These are phyloP conservation scores for Globisporangium cystogenes DNA, from an alignment of 352 stramenopile species.

Conservation along the genomic window DNA sequence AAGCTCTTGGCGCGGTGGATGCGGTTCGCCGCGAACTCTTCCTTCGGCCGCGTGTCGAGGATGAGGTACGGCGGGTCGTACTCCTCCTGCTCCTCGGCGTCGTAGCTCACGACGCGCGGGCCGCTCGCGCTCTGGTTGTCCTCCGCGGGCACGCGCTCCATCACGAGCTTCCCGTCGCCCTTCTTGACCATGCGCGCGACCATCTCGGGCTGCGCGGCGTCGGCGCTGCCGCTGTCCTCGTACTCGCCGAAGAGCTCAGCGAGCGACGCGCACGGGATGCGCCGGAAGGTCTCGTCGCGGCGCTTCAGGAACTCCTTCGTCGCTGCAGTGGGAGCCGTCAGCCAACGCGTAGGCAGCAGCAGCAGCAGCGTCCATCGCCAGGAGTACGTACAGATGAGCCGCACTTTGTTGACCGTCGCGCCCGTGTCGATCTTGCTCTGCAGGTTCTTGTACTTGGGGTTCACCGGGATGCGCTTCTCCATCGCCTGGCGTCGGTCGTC, in stretches of 20 bases:
- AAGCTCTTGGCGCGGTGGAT: slow-evolving; percentile 70
- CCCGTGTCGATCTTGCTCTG: slow-evolving; percentile 77
- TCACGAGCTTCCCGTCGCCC: slow-evolving; percentile 51
- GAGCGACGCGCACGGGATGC: slow-evolving; percentile 59
- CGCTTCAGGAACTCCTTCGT: slow-evolving; percentile 79
- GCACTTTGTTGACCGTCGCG: slow-evolving; percentile 71
- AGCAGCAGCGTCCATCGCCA: neutral
- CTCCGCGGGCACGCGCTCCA: slow-evolving; percentile 55
- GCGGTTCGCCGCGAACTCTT: slow-evolving; percentile 65
- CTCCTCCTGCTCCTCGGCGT: slow-evolving; percentile 68
- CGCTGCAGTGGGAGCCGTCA: slow-evolving; percentile 27
- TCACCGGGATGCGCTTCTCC: slow-evolving; percentile 76
- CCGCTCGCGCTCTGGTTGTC: slow-evolving; percentile 34
- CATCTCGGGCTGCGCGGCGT: slow-evolving; percentile 51
- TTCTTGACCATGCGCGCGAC: slow-evolving; percentile 72
- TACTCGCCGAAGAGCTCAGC: slow-evolving; percentile 76
- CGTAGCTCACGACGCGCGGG: slow-evolving; percentile 71
- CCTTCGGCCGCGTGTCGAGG: slow-evolving; percentile 58
- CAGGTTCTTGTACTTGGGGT: slow-evolving; percentile 72
- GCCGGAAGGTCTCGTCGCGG: slow-evolving; percentile 74
- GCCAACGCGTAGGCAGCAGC: too few relatives aligned
- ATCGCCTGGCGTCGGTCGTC: slow-evolving; percentile 41
- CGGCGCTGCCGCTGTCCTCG: slow-evolving; percentile 40
- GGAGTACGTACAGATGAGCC: slow-evolving; percentile 53
- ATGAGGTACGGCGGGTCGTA: slow-evolving; percentile 75